Evolutionary conservation across 805 yeast species (phyloP).

Genomic region (Lipomyces spencermartinsiae): DNA sequence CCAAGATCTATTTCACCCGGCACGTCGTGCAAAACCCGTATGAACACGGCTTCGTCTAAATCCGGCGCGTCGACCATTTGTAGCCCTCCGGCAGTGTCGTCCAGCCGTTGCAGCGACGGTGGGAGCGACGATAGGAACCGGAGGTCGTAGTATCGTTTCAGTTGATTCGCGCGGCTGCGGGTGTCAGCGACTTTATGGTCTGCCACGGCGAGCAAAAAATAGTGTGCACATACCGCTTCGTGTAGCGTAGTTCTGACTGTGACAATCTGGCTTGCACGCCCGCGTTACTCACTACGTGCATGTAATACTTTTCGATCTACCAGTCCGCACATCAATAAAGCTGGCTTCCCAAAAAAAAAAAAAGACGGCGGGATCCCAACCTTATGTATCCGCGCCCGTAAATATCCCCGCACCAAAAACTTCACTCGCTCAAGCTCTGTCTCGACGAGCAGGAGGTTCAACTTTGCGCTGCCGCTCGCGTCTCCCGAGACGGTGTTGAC

Average conservation of each 20-base stretch:
- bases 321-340: background rate
- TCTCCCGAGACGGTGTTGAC: constrained; percentile 78
- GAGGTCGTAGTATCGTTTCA: constrained; percentile 65
- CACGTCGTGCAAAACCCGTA: constrained; percentile 56
- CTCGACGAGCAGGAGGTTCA: constrained; percentile 83
- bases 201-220: constrained; percentile 14
- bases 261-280: constrained; percentile 55
- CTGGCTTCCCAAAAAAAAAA: no score
- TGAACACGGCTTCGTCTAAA: constrained; percentile 75
- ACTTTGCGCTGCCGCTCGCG: constrained; percentile 61
- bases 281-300: constrained; percentile 60
- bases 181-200: background rate
- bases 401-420: constrained; percentile 78
- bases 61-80: constrained; percentile 85
- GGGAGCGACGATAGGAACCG: constrained; percentile 76
- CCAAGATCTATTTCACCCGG: constrained; percentile 54
- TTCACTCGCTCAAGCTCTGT: constrained; percentile 88
- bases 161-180: constrained; percentile 23
- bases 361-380: constrained; percentile 15
- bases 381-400: constrained; percentile 69
- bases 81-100: constrained; percentile 70
- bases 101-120: constrained; percentile 68
- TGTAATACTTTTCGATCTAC: constrained; percentile 71
- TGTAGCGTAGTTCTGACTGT: constrained; percentile 65
- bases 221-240: constrained; percentile 51